Conservation (phyloP, 331 rosid species). For the Malus hybrid region DNA sequence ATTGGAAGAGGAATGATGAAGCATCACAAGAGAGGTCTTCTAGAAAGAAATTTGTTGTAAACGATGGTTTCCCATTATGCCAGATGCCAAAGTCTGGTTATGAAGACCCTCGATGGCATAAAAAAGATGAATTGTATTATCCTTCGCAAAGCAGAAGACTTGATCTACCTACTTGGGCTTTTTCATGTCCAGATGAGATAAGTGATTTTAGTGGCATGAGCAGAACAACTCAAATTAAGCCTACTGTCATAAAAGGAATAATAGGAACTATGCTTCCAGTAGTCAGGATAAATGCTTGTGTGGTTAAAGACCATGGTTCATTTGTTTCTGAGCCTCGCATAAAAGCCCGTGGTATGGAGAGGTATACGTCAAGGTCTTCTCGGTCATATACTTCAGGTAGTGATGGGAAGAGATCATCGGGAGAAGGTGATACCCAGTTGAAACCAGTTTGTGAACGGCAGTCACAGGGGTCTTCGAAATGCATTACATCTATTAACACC, state of each 20-base stretch:
- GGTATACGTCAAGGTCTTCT: constrained; percentile 56
- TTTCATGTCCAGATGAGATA: constrained; percentile 67
- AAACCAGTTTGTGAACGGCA: constrained; percentile 39
- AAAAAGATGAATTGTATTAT: constrained; percentile 73
- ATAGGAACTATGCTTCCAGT: constrained; percentile 75
- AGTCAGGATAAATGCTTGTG: constrained; percentile 91
- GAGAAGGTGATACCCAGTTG: constrained; percentile 55
- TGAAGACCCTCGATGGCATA: constrained; percentile 96
- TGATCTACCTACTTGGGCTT: constrained; percentile 94
- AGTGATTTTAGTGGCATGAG: constrained; percentile 37
- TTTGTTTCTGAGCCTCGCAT: constrained; percentile 69
- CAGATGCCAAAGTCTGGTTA: constrained; percentile 82
- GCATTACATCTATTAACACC: constrained; percentile 26
- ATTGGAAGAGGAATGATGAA: constrained; percentile 95
- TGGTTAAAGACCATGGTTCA: constrained; percentile 84
- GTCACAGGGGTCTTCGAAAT: constrained; percentile 35
- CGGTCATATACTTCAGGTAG: constrained; percentile 52
- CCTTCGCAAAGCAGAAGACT: constrained; percentile 79
- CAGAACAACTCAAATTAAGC: constrained; percentile 52
- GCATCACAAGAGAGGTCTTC: constrained; percentile 56
- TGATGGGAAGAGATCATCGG: constrained; percentile 76
- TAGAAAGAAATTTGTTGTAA: constrained; percentile 78
- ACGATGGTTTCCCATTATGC: constrained; percentile 73
- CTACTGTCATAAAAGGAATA: constrained; percentile 23
- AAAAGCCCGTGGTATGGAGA: constrained; percentile 62